Conservation (phyloP, 1,284 basidiomycete genomes). For the Rhodotorula glutinis region DNA sequence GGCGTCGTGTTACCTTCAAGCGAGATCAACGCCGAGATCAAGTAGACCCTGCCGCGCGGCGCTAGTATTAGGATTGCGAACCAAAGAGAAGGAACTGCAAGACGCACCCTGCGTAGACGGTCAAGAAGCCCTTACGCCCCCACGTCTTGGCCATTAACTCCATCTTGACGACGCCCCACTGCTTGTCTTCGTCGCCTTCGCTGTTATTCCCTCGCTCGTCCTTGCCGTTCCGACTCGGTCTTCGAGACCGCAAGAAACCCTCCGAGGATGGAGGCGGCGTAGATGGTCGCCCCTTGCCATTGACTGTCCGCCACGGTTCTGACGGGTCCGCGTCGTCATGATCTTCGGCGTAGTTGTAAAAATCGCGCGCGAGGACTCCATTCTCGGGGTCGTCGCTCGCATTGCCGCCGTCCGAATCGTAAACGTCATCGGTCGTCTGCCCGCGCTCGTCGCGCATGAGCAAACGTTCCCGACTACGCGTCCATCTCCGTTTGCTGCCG, state of each 20-base stretch:
- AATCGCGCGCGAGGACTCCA: too few species aligned
- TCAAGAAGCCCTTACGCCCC: conserved; percentile 29
- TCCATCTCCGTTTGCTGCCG: conserved; percentile 14
- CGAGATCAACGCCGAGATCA: conserved; percentile 39
- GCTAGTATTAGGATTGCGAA: too few species aligned
- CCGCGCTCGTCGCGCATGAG: conserved; percentile 7
- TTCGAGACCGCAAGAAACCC: not conserved
- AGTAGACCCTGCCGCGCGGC: conserved; percentile 37
- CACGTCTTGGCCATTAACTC: conserved; percentile 35
- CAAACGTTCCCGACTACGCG: conserved; percentile 18
- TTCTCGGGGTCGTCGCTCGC: too few species aligned
- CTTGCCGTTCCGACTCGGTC: not conserved
- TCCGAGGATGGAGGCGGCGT: not conserved
- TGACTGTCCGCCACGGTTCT: not conserved
- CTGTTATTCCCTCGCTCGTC: not conserved
- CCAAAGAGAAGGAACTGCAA: too few species aligned
- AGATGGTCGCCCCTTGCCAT: not conserved
- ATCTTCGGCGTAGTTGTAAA: too few species aligned
- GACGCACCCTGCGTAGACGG: conserved; percentile 35
- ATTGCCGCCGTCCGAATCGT: conserved; percentile 26
- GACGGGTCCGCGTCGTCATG: conserved; percentile 7
- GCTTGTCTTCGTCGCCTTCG: conserved; percentile 25
- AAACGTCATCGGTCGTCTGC: conserved; percentile 14
- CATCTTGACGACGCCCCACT: conserved; percentile 39
- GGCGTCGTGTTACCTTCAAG: conserved; percentile 44